Evolutionary conservation across 1,284 basidiomycete species (phyloP), one percentile per base, ranked within the genome.

Genomic region (Gomphus bonarii): DNA sequence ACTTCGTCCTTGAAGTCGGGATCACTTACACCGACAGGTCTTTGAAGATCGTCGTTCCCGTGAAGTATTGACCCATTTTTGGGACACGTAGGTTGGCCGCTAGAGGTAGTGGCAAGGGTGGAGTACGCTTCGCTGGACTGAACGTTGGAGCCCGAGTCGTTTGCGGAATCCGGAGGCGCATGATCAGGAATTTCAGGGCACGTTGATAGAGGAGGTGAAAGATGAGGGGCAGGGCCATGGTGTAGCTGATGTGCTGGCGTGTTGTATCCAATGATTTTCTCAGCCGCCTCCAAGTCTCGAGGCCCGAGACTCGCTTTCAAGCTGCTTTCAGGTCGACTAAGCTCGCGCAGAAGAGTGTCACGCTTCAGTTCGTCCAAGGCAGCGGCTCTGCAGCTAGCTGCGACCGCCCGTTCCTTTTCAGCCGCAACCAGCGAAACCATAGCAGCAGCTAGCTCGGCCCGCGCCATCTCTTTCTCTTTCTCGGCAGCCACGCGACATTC

Each of bases 401-500:
- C 31, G 8, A 18, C 12, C 31, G n/a, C 22, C 20, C 31, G 42
- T 44, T 57, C 49, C 31, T 43, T 40, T 31, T 57, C 49, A 3
- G 55, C 55, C 11, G 49, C 25, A 49, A 28, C 31, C 3, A 57
- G 38, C 14, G 16, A 22, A 33, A 22, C 11, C n/a, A 42, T 50
- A 12, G 49, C 47, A 18, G 36, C 33, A 12, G 47, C 18, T 31
- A 50, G 35, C 20, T 22, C n/a, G 6, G 33, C 28, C 30, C 18
- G 47, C 30, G 38, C 38, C 38, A 31, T 12, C 16, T 51, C 38
- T 18, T 50, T 51, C 49, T 57, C 55, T 43, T 51, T 57, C 25
- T 57, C 48, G n/a, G 55, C 55, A 50, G 55, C 49, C 2, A 20
- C 25, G 31, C 55, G 55, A 51, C 55, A 57, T n/a, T 57, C 48